These are phyloP conservation scores for Clarkia xantiana DNA, from an alignment of 345 rosid genomes.

Conservation along the genomic window DNA sequence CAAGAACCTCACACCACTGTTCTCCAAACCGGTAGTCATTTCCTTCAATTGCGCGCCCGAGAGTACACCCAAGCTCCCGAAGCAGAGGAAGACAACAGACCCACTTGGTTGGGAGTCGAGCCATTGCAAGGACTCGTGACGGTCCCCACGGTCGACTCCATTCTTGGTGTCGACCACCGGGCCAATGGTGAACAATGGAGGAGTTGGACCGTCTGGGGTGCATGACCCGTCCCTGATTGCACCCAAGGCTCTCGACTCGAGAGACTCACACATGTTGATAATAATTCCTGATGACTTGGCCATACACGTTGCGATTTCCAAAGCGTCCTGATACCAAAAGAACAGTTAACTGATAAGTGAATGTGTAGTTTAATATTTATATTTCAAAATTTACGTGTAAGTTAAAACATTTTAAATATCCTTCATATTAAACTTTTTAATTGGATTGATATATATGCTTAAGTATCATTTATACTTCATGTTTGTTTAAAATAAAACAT, in stretches of 20 bases:
- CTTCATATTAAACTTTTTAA: too few relatives aligned
- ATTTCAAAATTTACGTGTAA: too few relatives aligned
- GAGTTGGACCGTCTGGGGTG: too few relatives aligned
- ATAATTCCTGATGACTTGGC: conserved; percentile 23
- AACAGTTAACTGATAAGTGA: too few relatives aligned
- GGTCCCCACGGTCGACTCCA: too few relatives aligned
- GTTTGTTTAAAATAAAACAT: too few relatives aligned
- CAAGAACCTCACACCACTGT: conserved; percentile 27
- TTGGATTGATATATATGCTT: too few relatives aligned
- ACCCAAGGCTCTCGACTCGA: conserved; percentile 21
- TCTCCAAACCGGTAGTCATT: conserved; percentile 38
- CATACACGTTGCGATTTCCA: conserved; percentile 7
- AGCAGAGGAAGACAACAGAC: conserved; percentile 49
- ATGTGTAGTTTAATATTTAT: too few relatives aligned
- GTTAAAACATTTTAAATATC: too few relatives aligned
- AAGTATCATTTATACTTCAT: too few relatives aligned
- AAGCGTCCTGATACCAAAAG: too few relatives aligned
- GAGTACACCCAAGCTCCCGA: conserved; percentile 49
- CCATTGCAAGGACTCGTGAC: conserved; percentile 35
- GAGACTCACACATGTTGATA: conserved; percentile 29
- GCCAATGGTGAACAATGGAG: conserved; percentile 37
- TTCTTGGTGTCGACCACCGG: conserved; percentile 21
- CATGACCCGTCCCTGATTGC: conserved; percentile 31
- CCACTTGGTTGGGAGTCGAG: conserved; percentile 24
- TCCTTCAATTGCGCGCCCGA: conserved; percentile 22